Evolutionary conservation across 2,329 filamentous ascomycete genomes (phyloP).

Genomic region (Stemphylium lycopersici): DNA sequence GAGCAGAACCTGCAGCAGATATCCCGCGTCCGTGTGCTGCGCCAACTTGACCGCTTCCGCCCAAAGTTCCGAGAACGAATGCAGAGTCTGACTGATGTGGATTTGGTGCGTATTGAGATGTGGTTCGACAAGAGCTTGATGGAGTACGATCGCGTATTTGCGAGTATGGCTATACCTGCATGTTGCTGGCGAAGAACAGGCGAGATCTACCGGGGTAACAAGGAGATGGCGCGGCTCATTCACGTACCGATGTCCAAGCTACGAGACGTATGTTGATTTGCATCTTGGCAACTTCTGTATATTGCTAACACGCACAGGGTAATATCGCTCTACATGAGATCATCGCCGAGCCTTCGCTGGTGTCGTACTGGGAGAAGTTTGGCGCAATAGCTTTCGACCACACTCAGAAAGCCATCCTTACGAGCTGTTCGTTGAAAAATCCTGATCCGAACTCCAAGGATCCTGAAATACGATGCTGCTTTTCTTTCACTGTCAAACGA

Average conservation of each 20-base stretch:
- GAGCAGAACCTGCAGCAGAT: constrained; percentile 81
- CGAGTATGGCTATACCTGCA: constrained; percentile 97
- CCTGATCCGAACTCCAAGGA: constrained; percentile 66
- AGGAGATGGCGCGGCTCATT: constrained; percentile 97
- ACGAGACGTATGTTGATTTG: constrained; percentile 73
- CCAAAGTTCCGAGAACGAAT: constrained; percentile 97
- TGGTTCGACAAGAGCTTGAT: constrained; percentile 97
- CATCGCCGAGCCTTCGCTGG: constrained; percentile 89
- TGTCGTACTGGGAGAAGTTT: constrained; percentile 99
- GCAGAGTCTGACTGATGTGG: constrained; percentile 88
- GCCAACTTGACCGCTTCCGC: constrained; percentile 89
- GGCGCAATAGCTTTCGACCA: constrained; percentile 96
- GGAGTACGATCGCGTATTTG: constrained; percentile 98
- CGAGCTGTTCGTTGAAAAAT: constrained; percentile 88
- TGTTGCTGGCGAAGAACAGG: constrained; percentile 97
- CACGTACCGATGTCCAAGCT: constrained; percentile 89
- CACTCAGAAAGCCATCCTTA: constrained; percentile 91
- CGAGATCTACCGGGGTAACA: constrained; percentile 96
- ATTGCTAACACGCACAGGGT: constrained; percentile 63
- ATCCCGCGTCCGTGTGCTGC: constrained; percentile 88
- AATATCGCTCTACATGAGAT: constrained; percentile 96
- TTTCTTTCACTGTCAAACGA: constrained; percentile 94
- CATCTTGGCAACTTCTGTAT: neutral
- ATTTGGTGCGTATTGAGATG: constrained; percentile 95
- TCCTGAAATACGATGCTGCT: constrained; percentile 87